Conservation (phyloP, 1,139 yeast genomes). For the Kluyveromyces marxianus region DNA sequence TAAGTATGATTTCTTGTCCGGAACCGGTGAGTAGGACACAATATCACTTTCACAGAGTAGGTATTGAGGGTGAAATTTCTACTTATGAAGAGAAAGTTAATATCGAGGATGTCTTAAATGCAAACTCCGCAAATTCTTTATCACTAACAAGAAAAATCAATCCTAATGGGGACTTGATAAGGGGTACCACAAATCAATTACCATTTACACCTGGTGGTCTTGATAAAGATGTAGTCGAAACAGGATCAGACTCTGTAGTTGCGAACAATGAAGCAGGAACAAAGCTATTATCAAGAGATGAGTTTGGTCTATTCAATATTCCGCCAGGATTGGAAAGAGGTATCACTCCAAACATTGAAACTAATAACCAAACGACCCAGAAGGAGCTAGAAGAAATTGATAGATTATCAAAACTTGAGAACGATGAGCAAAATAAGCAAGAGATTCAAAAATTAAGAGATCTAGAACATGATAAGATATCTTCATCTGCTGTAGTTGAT, state of each 20-base stretch:
- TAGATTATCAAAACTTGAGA: slow-evolving; percentile 25
- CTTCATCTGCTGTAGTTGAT: neutral
- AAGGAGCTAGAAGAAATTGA: slow-evolving; percentile 17
- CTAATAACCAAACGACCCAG: slow-evolving; percentile 9
- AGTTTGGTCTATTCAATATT: slow-evolving; percentile 65
- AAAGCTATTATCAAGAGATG: slow-evolving; percentile 54
- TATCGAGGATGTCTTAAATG: slow-evolving; percentile 41
- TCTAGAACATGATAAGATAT: slow-evolving; percentile 20
- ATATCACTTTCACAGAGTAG: slow-evolving; percentile 58
- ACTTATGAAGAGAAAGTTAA: slow-evolving; percentile 57
- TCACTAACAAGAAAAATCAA: slow-evolving; percentile 65
- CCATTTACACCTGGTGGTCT: slow-evolving; percentile 96
- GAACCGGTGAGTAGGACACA: slow-evolving; percentile 47
- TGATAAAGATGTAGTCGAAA: slow-evolving; percentile 30
- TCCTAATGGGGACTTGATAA: slow-evolving; percentile 51
- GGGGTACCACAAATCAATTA: slow-evolving; percentile 66
- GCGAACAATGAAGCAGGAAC: slow-evolving; percentile 25
- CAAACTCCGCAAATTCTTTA: slow-evolving; percentile 60
- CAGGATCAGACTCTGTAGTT: slow-evolving; percentile 4
- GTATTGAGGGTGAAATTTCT: slow-evolving; percentile 62
- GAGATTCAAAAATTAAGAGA: slow-evolving; percentile 27
- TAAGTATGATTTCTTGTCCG: slow-evolving; percentile 43
- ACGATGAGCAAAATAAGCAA: slow-evolving; percentile 21
- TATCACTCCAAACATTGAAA: slow-evolving; percentile 31
- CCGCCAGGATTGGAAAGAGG: slow-evolving; percentile 85